A percentile compares a stretch with the other conserved stretches of the same genome.
Conservation (phyloP, 768 basidiomycete species). For the Auriculariales sp. region DNA sequence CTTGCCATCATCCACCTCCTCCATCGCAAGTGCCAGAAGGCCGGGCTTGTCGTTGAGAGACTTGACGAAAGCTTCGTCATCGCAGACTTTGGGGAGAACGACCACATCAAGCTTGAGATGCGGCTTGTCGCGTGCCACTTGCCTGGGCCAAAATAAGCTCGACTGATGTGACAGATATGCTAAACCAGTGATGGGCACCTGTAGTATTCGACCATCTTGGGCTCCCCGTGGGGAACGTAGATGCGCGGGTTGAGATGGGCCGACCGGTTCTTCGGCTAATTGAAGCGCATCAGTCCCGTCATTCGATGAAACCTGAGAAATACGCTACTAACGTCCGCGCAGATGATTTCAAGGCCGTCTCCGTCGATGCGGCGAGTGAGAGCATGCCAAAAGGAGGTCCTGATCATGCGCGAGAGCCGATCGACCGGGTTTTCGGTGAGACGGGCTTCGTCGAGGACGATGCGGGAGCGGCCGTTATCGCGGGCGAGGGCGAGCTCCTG, state of each 20-base stretch:
- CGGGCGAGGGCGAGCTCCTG: slow-evolving; percentile 95
- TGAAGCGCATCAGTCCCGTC: not conserved
- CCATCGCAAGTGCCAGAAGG: slow-evolving; percentile 90
- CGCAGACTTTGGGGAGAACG: slow-evolving; percentile 73
- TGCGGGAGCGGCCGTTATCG: slow-evolving; percentile 88
- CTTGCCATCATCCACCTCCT: slow-evolving; percentile 65
- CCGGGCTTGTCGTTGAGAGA: slow-evolving; percentile 90
- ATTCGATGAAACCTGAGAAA: not conserved
- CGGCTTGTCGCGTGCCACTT: slow-evolving; percentile 81
- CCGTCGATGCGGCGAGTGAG: slow-evolving; percentile 94
- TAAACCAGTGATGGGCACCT: not conserved
- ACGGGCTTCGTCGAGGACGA: slow-evolving; percentile 97
- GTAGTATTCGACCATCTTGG: slow-evolving; percentile 93
- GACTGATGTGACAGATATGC: not conserved
- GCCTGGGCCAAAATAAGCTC: slow-evolving; percentile 19
- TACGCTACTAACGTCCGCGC: slow-evolving; percentile 42
- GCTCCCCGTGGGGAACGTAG: slow-evolving; percentile 88
- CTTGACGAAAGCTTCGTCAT: slow-evolving; percentile 81
- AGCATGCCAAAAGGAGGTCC: slow-evolving; percentile 95
- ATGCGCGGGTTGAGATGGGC: slow-evolving; percentile 82
- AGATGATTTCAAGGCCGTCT: slow-evolving; percentile 92
- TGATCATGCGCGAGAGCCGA: slow-evolving; percentile 93
- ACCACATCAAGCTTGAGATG: slow-evolving; percentile 90
- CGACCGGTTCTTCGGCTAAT: slow-evolving; percentile 78
- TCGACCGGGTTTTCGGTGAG: slow-evolving; percentile 96